Conservation (phyloP, 805 yeast species). For the Zygosaccharomyces bisporus region DNA sequence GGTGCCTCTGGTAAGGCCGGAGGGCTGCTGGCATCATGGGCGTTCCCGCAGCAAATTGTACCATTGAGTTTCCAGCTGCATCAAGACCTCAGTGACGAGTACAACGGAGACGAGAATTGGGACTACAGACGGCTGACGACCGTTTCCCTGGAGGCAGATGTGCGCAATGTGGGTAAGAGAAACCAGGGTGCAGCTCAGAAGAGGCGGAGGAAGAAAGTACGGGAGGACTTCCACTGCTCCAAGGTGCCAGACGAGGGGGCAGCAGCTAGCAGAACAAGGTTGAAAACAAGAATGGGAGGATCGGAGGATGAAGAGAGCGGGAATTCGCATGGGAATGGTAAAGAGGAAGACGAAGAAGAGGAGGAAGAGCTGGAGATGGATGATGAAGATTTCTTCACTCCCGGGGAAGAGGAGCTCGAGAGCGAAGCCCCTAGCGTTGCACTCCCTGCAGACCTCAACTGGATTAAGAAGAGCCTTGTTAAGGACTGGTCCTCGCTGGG, state of each 20-base stretch:
- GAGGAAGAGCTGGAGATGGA: slow-evolving; percentile 4
- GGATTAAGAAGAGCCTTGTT: slow-evolving; percentile 68
- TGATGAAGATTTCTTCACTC: slow-evolving; percentile 3
- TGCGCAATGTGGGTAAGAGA: slow-evolving; percentile 34
- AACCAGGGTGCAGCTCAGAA: slow-evolving; percentile 11
- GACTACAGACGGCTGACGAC: slow-evolving; percentile 89
- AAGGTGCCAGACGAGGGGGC: slow-evolving; percentile 4
- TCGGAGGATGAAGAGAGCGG: not conserved
- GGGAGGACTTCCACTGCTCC: slow-evolving; percentile 10
- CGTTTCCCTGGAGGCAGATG: slow-evolving; percentile 80
- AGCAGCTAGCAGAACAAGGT: slow-evolving; percentile 7
- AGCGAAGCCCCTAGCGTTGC: slow-evolving; percentile 9
- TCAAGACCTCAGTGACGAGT: slow-evolving; percentile 72
- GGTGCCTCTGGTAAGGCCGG: slow-evolving; percentile 99
- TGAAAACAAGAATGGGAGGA: not conserved
- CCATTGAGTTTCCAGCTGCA: slow-evolving; percentile 84
- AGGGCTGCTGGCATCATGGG: slow-evolving; percentile 91
- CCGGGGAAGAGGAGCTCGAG: slow-evolving; percentile 8
- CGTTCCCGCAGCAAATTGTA: slow-evolving; percentile 92
- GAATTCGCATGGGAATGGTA: slow-evolving; percentile 4
- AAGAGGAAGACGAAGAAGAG: slow-evolving; percentile 9
- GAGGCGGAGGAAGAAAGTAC: slow-evolving; percentile 6
- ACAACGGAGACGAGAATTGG: slow-evolving; percentile 85
- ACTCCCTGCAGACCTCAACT: slow-evolving; percentile 64
- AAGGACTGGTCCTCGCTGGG: slow-evolving; percentile 77